phyloP scores from a whole-genome alignment of 1,284 basidiomycete genomes.

The Lignosus rhinocerotis region DNA sequence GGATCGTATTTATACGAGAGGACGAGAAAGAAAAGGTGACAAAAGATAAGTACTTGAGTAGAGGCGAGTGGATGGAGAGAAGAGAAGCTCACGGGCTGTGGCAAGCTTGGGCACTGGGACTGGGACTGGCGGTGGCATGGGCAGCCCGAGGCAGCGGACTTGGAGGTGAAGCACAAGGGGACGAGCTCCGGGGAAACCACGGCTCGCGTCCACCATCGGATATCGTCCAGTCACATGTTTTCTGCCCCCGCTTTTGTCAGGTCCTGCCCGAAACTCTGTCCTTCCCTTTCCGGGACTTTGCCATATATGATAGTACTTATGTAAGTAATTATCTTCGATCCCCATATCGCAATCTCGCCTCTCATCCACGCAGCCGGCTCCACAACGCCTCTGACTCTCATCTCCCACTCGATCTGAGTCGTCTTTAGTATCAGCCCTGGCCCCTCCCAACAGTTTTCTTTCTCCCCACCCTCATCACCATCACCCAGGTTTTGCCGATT shows the following conservation, averaged over 20 bases:
- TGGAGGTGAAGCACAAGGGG: neutral
- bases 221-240: constrained; percentile 13
- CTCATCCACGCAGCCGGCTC: neutral
- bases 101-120: neutral
- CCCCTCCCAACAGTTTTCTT: neutral
- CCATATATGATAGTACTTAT: no score
- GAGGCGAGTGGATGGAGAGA: constrained; percentile 1
- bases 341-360: constrained; percentile 13
- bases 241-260: neutral
- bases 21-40: neutral
- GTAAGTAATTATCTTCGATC: constrained; percentile 16
- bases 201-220: constrained; percentile 6
- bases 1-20: constrained; percentile 17
- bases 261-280: neutral
- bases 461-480: neutral
- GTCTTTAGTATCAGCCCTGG: constrained; percentile 1
- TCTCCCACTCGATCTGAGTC: neutral
- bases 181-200: constrained; percentile 17
- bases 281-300: neutral
- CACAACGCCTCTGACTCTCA: constrained; percentile 11
- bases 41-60: no score
- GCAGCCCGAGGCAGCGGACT: constrained; percentile 10
- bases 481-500: constrained; percentile 9
- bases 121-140: no score
- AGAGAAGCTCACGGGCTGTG: no score